Evolutionary conservation across 345 rosid genomes (phyloP).

Genomic region (Hypericum perforatum): DNA sequence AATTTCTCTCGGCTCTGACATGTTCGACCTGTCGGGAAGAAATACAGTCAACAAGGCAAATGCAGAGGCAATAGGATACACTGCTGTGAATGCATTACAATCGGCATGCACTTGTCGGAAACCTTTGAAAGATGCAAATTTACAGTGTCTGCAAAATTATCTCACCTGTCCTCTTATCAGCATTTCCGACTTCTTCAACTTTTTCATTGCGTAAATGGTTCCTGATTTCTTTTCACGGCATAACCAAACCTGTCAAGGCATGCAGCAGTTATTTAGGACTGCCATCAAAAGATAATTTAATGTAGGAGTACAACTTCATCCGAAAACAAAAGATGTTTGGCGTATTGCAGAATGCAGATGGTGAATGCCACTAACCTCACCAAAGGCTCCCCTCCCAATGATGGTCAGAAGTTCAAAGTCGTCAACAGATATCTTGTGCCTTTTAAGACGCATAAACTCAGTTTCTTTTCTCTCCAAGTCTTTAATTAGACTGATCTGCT

Average conservation of each 20-base stretch:
- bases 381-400: slow-evolving; percentile 90
- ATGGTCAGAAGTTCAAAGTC: slow-evolving; percentile 89
- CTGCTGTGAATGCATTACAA: slow-evolving; percentile 1
- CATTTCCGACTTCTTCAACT: slow-evolving; percentile 95
- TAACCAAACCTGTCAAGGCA: slow-evolving; percentile 2
- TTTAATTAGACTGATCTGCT: slow-evolving; percentile 75
- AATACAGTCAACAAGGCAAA: slow-evolving; percentile 6
- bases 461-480: slow-evolving; percentile 95
- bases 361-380: slow-evolving; percentile 56
- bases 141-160: slow-evolving; percentile 7
- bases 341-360: neutral
- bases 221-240: no score
- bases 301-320: slow-evolving; percentile 6
- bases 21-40: slow-evolving; percentile 70
- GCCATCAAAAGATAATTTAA: neutral
- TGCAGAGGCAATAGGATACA: slow-evolving; percentile 1
- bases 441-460: slow-evolving; percentile 86
- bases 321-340: neutral
- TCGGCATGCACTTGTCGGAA: neutral
- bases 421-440: slow-evolving; percentile 84
- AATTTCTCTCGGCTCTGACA: slow-evolving; percentile 95
- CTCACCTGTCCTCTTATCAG: slow-evolving; percentile 89
- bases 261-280: slow-evolving; percentile 9
- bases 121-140: slow-evolving; percentile 7
- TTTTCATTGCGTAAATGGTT: neutral